phyloP scores from a whole-genome alignment of 2,329 filamentous ascomycete genomes.

The Colletotrichum phormii region DNA sequence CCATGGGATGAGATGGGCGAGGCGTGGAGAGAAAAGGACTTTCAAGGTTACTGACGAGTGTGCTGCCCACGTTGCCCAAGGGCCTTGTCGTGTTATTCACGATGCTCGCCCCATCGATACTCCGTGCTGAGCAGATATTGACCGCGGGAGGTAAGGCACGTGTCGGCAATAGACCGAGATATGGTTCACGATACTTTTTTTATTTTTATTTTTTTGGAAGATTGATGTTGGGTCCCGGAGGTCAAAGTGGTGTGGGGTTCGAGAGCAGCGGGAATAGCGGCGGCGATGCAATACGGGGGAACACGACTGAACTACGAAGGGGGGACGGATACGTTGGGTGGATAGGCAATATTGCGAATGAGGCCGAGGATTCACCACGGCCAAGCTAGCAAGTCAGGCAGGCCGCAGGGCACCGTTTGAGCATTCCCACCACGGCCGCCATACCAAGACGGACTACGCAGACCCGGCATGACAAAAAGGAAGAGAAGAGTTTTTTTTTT shows the following conservation, averaged over 20 bases:
- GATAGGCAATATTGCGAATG: conserved; percentile 36
- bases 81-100: background rate
- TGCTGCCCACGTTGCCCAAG: conserved; percentile 1
- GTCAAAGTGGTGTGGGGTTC: background rate
- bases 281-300: conserved; percentile 26
- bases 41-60: conserved; percentile 8
- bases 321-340: conserved; percentile 23
- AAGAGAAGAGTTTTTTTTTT: background rate
- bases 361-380: conserved; percentile 33
- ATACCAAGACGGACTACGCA: background rate
- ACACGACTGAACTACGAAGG: background rate
- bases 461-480: background rate
- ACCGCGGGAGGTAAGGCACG: conserved; percentile 19
- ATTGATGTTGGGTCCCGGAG: conserved; percentile 5
- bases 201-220: background rate
- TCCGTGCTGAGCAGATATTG: background rate
- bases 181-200: conserved; percentile 12
- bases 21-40: background rate
- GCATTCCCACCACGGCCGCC: conserved; percentile 2
- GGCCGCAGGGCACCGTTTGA: conserved; percentile 2
- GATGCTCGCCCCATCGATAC: background rate
- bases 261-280: conserved; percentile 31
- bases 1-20: conserved; percentile 12
- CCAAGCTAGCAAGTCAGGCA: conserved; percentile 23
- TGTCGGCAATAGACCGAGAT: conserved; percentile 35